phyloP scores from a whole-genome alignment of 345 rosid genomes.

The Lepidium sativum region DNA sequence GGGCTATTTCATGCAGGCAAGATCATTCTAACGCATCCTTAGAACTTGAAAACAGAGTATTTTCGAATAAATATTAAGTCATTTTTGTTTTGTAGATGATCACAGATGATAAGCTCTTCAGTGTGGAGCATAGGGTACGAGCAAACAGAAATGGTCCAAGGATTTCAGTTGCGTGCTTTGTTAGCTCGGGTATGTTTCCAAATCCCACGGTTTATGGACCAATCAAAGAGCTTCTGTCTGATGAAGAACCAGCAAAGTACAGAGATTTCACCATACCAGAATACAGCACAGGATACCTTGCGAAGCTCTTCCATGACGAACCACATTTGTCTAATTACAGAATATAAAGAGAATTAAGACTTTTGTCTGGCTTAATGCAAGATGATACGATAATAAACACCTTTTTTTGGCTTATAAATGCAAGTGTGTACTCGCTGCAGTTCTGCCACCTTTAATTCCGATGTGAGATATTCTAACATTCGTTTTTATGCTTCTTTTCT shows the following conservation, averaged over 20 bases:
- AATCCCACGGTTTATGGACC: constrained; percentile 16
- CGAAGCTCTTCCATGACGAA: background rate
- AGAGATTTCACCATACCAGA: constrained; percentile 9
- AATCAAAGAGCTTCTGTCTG: constrained; percentile 10
- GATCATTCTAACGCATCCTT: background rate
- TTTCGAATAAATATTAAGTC: background rate
- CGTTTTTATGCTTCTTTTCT: too few species aligned
- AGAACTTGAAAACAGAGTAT: background rate
- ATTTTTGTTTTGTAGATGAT: background rate
- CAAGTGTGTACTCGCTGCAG: background rate
- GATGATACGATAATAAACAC: too few species aligned
- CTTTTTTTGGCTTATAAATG: too few species aligned
- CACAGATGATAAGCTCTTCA: constrained; percentile 15
- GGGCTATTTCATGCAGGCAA: constrained; percentile 33
- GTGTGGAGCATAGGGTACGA: constrained; percentile 21
- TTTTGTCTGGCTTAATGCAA: background rate
- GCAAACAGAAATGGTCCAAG: constrained; percentile 3
- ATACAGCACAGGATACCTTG: constrained; percentile 8
- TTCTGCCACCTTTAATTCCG: background rate
- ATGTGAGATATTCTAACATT: too few species aligned
- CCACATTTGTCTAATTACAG: background rate
- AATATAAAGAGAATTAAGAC: background rate
- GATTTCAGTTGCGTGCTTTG: constrained; percentile 19
- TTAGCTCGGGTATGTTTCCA: constrained; percentile 5
- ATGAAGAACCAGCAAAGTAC: constrained; percentile 12